phyloP scores from a whole-genome alignment of 2,329 filamentous ascomycete species.

The Pseudovirgaria hyperparasitica region DNA sequence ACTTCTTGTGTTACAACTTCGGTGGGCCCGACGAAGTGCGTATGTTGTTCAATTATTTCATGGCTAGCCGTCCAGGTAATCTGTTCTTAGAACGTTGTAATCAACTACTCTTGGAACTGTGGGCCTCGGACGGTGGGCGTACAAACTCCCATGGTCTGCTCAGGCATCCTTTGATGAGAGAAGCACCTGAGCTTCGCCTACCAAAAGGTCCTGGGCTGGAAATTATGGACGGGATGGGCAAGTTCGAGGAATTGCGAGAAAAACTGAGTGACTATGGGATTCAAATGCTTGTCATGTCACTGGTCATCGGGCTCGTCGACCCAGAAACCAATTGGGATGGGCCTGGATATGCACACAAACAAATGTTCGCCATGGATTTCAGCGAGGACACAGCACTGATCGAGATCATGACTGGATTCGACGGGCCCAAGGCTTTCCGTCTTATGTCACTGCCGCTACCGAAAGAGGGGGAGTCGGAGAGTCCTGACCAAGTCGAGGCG shows the following conservation, averaged over 20 bases:
- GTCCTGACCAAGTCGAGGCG: constrained; percentile 34
- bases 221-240: no score
- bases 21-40: constrained; percentile 13
- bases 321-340: constrained; percentile 41
- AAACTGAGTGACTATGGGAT: constrained; percentile 47
- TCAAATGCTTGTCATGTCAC: constrained; percentile 40
- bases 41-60: constrained; percentile 29
- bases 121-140: no score
- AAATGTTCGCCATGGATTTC: no score
- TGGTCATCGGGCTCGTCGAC: constrained; percentile 41
- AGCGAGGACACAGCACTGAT: no score
- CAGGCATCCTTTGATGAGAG: no score
- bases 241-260: no score
- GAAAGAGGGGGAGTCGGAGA: constrained; percentile 27
- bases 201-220: no score
- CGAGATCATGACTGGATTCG: constrained; percentile 38
- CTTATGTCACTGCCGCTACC: constrained; percentile 35
- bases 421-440: constrained; percentile 36
- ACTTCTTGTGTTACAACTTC: constrained; percentile 20
- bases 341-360: constrained; percentile 35
- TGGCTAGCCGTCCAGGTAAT: constrained; percentile 30
- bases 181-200: no score
- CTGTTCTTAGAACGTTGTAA: constrained; percentile 31
- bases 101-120: no score
- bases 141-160: no score